Evolutionary conservation across 2,329 filamentous ascomycete species (phyloP).

Genomic region (Sarocladiaceae sp.): DNA sequence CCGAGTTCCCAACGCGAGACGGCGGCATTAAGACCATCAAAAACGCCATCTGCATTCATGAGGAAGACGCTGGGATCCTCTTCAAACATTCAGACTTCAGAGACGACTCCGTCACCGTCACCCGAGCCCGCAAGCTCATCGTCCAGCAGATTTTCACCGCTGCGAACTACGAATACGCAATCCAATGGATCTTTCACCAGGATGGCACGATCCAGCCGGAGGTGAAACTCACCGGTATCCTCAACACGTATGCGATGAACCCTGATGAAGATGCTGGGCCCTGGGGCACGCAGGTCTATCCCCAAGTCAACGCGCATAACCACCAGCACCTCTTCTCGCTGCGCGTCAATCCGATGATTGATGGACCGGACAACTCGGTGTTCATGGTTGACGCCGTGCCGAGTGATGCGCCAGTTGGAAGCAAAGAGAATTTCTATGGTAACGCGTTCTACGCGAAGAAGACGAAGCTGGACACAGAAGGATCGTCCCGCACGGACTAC

Average conservation of each 20-base stretch:
- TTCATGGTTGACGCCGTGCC: constrained; percentile 73
- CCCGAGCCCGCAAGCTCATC: constrained; percentile 76
- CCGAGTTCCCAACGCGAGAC: constrained; percentile 71
- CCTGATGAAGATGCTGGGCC: constrained; percentile 74
- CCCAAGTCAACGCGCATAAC: constrained; percentile 86
- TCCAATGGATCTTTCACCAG: constrained; percentile 42
- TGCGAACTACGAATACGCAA: constrained; percentile 86
- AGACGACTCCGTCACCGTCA: constrained; percentile 81
- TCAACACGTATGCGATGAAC: constrained; percentile 84
- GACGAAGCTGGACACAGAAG: constrained; percentile 68
- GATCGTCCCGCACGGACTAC: constrained; percentile 69
- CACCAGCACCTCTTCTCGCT: constrained; percentile 94
- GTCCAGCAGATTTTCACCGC: constrained; percentile 91
- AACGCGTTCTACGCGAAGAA: constrained; percentile 86
- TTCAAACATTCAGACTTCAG: constrained; percentile 96
- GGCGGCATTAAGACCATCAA: constrained; percentile 77
- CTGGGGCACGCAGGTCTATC: constrained; percentile 89
- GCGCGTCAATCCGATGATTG: constrained; percentile 79
- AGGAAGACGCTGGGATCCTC: constrained; percentile 84
- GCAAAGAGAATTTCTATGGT: constrained; percentile 76
- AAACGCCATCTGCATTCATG: constrained; percentile 92
- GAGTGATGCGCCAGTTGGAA: constrained; percentile 69
- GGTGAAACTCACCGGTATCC: constrained; percentile 83
- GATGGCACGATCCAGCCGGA: constrained; percentile 90
- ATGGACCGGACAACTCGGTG: constrained; percentile 77